A percentile compares a stretch with the other conserved stretches of the same genome.
These are phyloP conservation scores for Aureobasidium melanogenum DNA, from an alignment of 2,329 filamentous ascomycete species.

Conservation along the genomic window DNA sequence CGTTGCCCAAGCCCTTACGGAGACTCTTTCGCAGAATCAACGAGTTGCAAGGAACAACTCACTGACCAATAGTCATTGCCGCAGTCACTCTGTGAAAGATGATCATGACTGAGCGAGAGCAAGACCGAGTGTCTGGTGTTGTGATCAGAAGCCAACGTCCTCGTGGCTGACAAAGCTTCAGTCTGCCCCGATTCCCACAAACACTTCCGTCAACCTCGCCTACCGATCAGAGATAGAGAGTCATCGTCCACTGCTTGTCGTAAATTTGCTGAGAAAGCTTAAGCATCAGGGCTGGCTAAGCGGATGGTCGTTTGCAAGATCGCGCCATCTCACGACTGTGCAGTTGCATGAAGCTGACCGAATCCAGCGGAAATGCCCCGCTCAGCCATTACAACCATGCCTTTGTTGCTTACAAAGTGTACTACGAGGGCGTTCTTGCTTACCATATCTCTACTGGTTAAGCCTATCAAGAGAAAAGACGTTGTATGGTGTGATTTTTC, in stretches of 20 bases:
- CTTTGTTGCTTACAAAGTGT: not conserved
- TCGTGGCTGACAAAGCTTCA: not conserved
- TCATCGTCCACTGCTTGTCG: not conserved
- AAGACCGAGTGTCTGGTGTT: not conserved
- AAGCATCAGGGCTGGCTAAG: not conserved
- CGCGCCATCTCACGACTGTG: not conserved
- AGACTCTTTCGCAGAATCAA: not conserved
- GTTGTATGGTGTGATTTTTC: not conserved
- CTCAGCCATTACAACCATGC: not conserved
- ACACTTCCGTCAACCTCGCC: not conserved
- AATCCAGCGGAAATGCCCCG: not conserved
- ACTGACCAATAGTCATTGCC: not conserved
- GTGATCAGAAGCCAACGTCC: not conserved
- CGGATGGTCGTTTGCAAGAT: not conserved
- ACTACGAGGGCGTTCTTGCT: not conserved
- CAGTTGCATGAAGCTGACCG: not conserved
- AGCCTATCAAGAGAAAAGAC: not conserved
- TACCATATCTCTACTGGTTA: not conserved
- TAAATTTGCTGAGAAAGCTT: not conserved
- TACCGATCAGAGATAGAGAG: no score
- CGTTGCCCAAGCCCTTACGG: not conserved
- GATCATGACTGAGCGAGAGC: not conserved
- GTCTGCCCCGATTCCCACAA: not conserved
- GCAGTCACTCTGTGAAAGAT: no score
- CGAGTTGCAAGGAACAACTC: not conserved